These are phyloP conservation scores for Haberlea rhodopensis DNA, from an alignment of 257 asterid species.

Conservation along the genomic window DNA sequence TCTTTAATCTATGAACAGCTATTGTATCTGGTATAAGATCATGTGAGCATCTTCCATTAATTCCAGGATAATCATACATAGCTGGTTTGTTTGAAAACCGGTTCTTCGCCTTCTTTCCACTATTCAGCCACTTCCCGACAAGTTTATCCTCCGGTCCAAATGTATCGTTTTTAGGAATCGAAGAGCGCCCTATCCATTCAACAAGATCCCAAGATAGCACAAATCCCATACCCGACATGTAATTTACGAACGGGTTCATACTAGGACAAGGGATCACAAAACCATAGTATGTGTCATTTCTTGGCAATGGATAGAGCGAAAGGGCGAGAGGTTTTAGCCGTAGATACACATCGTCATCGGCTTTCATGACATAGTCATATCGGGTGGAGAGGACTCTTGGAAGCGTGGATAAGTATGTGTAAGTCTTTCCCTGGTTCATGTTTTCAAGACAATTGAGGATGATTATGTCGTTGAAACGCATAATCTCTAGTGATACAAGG, in stretches of 20 bases:
- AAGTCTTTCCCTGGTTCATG: slow-evolving; percentile 72
- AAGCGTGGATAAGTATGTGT: slow-evolving; percentile 65
- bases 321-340: slow-evolving; percentile 49
- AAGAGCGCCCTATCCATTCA: slow-evolving; percentile 55
- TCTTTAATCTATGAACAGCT: slow-evolving; percentile 67
- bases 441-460: slow-evolving; percentile 59
- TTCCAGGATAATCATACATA: slow-evolving; percentile 80
- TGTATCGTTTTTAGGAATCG: slow-evolving; percentile 41
- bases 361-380: slow-evolving; percentile 80
- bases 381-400: slow-evolving; percentile 38
- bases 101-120: slow-evolving; percentile 61
- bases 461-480: slow-evolving; percentile 60
- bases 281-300: slow-evolving; percentile 63
- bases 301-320: slow-evolving; percentile 50
- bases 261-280: slow-evolving; percentile 78
- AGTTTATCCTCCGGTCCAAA: slow-evolving; percentile 73
- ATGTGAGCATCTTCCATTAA: slow-evolving; percentile 75
- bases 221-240: slow-evolving; percentile 89
- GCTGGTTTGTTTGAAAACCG: slow-evolving; percentile 66
- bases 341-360: slow-evolving; percentile 73
- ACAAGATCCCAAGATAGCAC: slow-evolving; percentile 78
- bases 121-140: slow-evolving; percentile 64
- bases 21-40: slow-evolving; percentile 65
- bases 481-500: slow-evolving; percentile 57
- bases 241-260: slow-evolving; percentile 62